phyloP scores from a whole-genome alignment of 768 basidiomycete genomes.

The Termitomyces sp. region DNA sequence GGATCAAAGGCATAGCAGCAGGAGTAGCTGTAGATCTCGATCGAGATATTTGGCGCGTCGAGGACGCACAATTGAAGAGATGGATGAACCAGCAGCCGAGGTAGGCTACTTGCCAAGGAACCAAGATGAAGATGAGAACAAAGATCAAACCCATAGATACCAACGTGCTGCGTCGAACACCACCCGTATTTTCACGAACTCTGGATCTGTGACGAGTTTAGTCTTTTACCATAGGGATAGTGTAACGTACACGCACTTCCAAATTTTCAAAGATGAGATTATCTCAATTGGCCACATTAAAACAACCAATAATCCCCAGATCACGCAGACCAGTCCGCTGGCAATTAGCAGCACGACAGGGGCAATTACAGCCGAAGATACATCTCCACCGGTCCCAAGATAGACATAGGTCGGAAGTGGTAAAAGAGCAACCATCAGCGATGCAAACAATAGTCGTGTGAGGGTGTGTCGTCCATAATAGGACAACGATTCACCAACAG shows the following conservation, averaged over 20 bases:
- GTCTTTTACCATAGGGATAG: not conserved
- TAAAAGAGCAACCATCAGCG: conserved; percentile 42
- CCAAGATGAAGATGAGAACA: conserved; percentile 59
- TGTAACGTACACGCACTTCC: conserved; percentile 26
- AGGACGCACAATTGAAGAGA: conserved; percentile 53
- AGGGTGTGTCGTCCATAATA: conserved; percentile 33
- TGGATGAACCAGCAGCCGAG: conserved; percentile 81
- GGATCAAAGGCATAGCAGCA: conserved; percentile 18
- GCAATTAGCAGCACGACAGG: conserved; percentile 51
- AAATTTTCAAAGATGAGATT: conserved; percentile 22
- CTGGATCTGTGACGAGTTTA: conserved; percentile 1
- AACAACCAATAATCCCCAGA: conserved; percentile 46
- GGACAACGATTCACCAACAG: conserved; percentile 41
- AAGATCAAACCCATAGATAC: conserved; percentile 58
- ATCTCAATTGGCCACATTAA: conserved; percentile 43
- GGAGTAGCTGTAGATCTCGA: conserved; percentile 8
- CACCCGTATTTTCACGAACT: conserved; percentile 26
- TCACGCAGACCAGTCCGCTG: conserved; percentile 57
- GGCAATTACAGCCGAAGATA: conserved; percentile 44
- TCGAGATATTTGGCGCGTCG: conserved; percentile 15
- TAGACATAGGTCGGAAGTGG: conserved; percentile 52
- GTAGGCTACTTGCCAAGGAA: conserved; percentile 94
- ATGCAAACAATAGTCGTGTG: conserved; percentile 35
- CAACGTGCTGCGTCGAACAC: conserved; percentile 41
- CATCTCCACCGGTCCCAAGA: conserved; percentile 54